These are phyloP conservation scores for Solanum clarkiae DNA, from an alignment of 257 asterid species.

Conservation along the genomic window DNA sequence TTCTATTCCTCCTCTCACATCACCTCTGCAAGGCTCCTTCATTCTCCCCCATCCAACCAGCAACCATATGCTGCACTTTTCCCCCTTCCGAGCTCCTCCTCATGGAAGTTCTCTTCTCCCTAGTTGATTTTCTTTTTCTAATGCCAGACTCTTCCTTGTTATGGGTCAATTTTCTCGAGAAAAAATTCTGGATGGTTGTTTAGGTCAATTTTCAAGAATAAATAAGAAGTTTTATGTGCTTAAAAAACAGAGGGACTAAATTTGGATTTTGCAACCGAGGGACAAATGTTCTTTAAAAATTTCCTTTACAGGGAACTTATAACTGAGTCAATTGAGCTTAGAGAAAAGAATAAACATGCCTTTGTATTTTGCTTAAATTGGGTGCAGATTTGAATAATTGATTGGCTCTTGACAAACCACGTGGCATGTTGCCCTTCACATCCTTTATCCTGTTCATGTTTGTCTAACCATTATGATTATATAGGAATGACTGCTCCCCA, in stretches of 20 bases:
- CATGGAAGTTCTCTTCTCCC: background rate
- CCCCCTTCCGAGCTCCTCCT: background rate
- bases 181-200: background rate
- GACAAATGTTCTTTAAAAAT: background rate
- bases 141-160: background rate
- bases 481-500: slow-evolving; percentile 99
- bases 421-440: background rate
- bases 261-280: background rate
- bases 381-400: background rate
- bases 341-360: background rate
- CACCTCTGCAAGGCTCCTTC: background rate
- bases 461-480: background rate
- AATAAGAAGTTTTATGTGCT: background rate
- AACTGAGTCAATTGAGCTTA: background rate
- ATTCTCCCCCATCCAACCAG: background rate
- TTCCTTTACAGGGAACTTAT: background rate
- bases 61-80: background rate
- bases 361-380: background rate
- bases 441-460: slow-evolving; percentile 1
- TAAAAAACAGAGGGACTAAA: background rate
- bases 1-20: background rate
- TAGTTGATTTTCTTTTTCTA: background rate
- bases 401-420: background rate
- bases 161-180: background rate
- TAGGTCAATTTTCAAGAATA: background rate